Conservation (phyloP, 179 eudicot species). For the Beta corolliflora region DNA sequence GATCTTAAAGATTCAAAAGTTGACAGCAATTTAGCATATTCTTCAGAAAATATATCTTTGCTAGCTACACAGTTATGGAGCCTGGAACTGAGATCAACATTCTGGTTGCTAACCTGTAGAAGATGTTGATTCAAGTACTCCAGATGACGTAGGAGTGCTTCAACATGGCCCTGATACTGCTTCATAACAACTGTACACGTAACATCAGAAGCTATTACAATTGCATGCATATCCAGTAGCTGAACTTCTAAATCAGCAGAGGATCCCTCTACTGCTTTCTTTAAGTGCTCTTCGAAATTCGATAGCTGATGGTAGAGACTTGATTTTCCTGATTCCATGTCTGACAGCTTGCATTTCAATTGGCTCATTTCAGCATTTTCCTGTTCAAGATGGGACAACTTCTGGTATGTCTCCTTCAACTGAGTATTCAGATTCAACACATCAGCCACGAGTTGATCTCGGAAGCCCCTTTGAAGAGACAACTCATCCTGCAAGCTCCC, state of each 20-base stretch:
- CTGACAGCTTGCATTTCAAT: slow-evolving; percentile 41
- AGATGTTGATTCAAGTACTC: slow-evolving; percentile 31
- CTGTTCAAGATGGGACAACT: slow-evolving; percentile 35
- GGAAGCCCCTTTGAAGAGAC: slow-evolving; percentile 47
- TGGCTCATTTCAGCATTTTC: slow-evolving; percentile 49
- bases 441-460: slow-evolving; percentile 46
- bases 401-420: slow-evolving; percentile 45
- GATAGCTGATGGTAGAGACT: slow-evolving; percentile 34
- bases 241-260: slow-evolving; percentile 37
- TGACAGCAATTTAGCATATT: slow-evolving; percentile 40
- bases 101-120: slow-evolving; percentile 38
- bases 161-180: slow-evolving; percentile 44
- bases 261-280: slow-evolving; percentile 35
- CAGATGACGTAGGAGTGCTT: slow-evolving; percentile 43
- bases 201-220: slow-evolving; percentile 57
- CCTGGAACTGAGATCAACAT: slow-evolving; percentile 38
- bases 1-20: slow-evolving; percentile 45
- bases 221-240: slow-evolving; percentile 48
- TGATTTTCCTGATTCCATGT: slow-evolving; percentile 49
- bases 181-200: slow-evolving; percentile 37
- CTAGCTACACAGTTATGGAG: slow-evolving; percentile 42
- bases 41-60: slow-evolving; percentile 47
- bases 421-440: slow-evolving; percentile 43
- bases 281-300: slow-evolving; percentile 36
- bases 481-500: slow-evolving; percentile 57